Evolutionary conservation across 139 green algal species (phyloP), one percentile per base, ranked within the genome.

Genomic region (Coccomyxa sp.): DNA sequence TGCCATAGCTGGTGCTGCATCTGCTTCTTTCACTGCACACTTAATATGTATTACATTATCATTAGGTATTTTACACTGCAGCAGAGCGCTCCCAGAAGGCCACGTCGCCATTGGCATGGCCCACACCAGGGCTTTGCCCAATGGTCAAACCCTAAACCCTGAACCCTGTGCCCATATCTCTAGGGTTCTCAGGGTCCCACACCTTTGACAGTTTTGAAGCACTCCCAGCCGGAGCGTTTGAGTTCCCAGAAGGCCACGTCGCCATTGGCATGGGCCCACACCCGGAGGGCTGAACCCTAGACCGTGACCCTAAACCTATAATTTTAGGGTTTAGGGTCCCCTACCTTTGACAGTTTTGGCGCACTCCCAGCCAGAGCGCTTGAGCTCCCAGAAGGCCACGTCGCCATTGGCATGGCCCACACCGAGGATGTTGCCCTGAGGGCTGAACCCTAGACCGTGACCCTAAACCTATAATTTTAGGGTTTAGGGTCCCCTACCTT

Each of bases 51-150:
- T n/a, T n/a, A n/a, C n/a, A n/a, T n/a, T n/a, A n/a, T n/a, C n/a
- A n/a, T n/a, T n/a, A n/a, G n/a, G n/a, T n/a, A n/a, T n/a, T n/a
- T n/a, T n/a, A n/a, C n/a, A n/a, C n/a, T n/a, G n/a, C n/a, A n/a
- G n/a, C n/a, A n/a, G n/a, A n/a, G n/a, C n/a, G n/a, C n/a, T 87
- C 80, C 84, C 84, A 87, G 59, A 87, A 75, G 9, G 57, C 66
- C 0, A 87, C 38, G 30, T 82, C 80, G 21, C 84, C 84, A 45
- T 68, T 85, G 15, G 76, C 84, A 58, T 87, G 84, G 10, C 80
- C 84, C 32, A 30, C 80, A 51, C 76, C n/a, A 87, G 75, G 27
- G 84, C 79, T 76, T 68, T 87, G 80, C 84, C 84, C 76, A 9
- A 13, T 10, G 77, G 51, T 45, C 68, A 32, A 83, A 83, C 0